These are phyloP conservation scores for Paragyromitra xinjiangensis DNA, from an alignment of 495 filamentous ascomycete genomes.

Conservation along the genomic window DNA sequence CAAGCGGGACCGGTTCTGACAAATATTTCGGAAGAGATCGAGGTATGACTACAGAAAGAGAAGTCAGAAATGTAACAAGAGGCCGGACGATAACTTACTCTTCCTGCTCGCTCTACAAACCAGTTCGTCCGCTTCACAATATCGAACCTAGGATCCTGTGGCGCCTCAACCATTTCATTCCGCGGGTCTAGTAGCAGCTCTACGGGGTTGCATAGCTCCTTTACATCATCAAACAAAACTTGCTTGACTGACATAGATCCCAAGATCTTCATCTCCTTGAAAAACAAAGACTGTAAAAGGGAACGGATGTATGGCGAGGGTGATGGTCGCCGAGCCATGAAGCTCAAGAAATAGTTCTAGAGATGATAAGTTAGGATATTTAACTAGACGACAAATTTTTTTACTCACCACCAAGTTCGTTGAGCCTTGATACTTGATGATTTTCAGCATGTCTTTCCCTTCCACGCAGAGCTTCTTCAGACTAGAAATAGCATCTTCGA, in stretches of 20 bases:
- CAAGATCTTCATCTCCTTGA: constrained; percentile 72
- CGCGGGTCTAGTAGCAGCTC: constrained; percentile 74
- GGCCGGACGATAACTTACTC: constrained; percentile 59
- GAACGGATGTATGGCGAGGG: constrained; percentile 85
- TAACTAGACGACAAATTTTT: background rate
- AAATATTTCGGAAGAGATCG: constrained; percentile 81
- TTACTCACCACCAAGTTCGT: constrained; percentile 71
- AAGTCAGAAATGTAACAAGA: constrained; percentile 33
- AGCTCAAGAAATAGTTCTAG: constrained; percentile 73
- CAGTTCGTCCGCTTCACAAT: constrained; percentile 79
- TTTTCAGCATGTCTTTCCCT: constrained; percentile 71
- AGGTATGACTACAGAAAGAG: constrained; percentile 71
- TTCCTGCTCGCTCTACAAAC: constrained; percentile 76
- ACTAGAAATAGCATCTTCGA: constrained; percentile 74
- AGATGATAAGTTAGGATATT: constrained; percentile 22
- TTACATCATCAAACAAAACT: constrained; percentile 80
- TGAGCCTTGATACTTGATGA: constrained; percentile 73
- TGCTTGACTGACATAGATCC: constrained; percentile 73
- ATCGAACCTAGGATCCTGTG: constrained; percentile 77
- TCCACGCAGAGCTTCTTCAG: constrained; percentile 77
- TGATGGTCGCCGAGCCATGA: constrained; percentile 80
- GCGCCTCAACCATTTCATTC: constrained; percentile 78
- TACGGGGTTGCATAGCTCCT: constrained; percentile 75
- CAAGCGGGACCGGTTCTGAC: constrained; percentile 88
- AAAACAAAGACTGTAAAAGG: constrained; percentile 78